These are phyloP conservation scores for Phialophora chinensis DNA, from an alignment of 2,329 filamentous ascomycete genomes.

Conservation along the genomic window DNA sequence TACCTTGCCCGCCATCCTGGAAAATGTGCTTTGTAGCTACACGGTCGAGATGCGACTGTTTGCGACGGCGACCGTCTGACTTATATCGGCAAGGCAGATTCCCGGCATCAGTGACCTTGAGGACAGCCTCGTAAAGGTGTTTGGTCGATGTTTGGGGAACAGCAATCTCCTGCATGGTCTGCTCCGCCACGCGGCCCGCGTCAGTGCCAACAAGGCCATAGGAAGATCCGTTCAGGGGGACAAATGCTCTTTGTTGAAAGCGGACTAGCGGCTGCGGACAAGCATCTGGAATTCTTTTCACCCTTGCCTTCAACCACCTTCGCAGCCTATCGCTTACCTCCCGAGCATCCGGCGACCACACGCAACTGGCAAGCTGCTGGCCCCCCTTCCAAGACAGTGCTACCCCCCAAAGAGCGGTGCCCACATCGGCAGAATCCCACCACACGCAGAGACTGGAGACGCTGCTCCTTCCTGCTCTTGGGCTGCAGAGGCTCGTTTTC, in stretches of 20 bases:
- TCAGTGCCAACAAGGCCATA: background rate
- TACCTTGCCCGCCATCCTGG: background rate
- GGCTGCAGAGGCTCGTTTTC: conserved; percentile 4
- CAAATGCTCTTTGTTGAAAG: background rate
- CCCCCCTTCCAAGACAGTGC: conserved; percentile 8
- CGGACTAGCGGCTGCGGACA: background rate
- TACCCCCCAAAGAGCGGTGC: conserved; percentile 3
- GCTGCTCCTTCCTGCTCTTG: background rate
- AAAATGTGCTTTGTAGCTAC: background rate
- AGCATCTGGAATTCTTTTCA: background rate
- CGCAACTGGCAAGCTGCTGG: background rate
- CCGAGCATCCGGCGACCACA: background rate
- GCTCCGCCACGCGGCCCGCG: conserved; percentile 14
- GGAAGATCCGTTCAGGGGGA: conserved; percentile 1
- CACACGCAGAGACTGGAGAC: background rate
- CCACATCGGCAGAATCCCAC: background rate
- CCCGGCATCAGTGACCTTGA: background rate
- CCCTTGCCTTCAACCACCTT: background rate
- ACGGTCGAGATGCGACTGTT: background rate
- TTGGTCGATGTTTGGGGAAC: background rate
- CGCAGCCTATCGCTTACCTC: conserved; percentile 3
- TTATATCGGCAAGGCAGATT: conserved; percentile 6
- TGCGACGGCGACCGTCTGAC: conserved; percentile 1
- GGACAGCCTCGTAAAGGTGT: conserved; percentile 5
- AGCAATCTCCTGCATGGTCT: conserved; percentile 6